phyloP scores from a whole-genome alignment of 2,329 filamentous ascomycete species.

The Ophiognomonia clavigignenti-juglandacearum region DNA sequence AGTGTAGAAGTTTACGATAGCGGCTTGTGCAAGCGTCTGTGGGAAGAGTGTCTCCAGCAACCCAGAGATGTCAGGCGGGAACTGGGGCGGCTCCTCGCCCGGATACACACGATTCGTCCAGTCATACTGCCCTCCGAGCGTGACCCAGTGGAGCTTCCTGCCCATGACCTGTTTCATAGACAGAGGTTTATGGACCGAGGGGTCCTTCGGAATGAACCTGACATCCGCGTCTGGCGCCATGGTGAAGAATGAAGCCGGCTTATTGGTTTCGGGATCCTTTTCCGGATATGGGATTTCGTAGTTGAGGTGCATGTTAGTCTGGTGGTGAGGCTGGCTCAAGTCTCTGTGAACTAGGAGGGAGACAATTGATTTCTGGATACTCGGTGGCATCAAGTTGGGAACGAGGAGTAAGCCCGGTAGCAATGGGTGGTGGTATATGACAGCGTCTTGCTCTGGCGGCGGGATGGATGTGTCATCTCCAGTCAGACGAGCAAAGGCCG shows the following conservation, averaged over 20 bases:
- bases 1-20: conserved; percentile 90
- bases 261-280: not conserved
- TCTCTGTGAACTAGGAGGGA: conserved; percentile 63
- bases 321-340: conserved; percentile 65
- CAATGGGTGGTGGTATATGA: conserved; percentile 59
- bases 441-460: conserved; percentile 32
- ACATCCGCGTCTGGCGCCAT: conserved; percentile 45
- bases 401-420: conserved; percentile 75
- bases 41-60: conserved; percentile 71
- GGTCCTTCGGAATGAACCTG: conserved; percentile 63
- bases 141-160: conserved; percentile 87
- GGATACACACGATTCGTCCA: conserved; percentile 89
- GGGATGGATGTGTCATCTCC: conserved; percentile 26
- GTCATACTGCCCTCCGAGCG: conserved; percentile 91
- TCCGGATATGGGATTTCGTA: conserved; percentile 27
- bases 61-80: conserved; percentile 66
- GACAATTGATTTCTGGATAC: conserved; percentile 65
- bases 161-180: conserved; percentile 65
- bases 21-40: conserved; percentile 73
- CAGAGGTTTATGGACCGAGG: conserved; percentile 69
- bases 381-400: conserved; percentile 66
- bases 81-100: conserved; percentile 57
- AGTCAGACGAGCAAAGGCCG: conserved; percentile 38
- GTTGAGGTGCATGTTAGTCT: conserved; percentile 67
- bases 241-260: conserved; percentile 47